phyloP scores from a whole-genome alignment of 2,329 filamentous ascomycete genomes.

The Claviceps maximensis region DNA sequence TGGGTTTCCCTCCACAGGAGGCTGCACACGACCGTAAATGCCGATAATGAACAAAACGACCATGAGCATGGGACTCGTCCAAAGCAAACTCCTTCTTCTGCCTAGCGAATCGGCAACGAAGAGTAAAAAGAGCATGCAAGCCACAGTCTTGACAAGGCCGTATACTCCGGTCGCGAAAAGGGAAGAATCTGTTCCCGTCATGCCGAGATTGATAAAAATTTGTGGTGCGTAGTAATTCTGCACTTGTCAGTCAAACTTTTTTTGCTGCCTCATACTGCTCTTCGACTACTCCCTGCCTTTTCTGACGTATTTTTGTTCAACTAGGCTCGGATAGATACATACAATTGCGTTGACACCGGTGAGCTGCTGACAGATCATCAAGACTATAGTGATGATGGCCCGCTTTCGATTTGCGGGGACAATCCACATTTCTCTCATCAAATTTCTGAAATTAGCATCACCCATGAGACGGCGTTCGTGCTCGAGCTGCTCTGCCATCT shows the following conservation, averaged over 20 bases:
- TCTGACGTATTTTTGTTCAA: not conserved
- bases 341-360: slow-evolving; percentile 43
- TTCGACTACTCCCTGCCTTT: no score
- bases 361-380: slow-evolving; percentile 61
- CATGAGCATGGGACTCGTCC: slow-evolving; percentile 50
- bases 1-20: slow-evolving; percentile 36
- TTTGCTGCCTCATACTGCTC: not conserved
- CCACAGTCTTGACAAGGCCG: slow-evolving; percentile 55
- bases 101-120: slow-evolving; percentile 59
- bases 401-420: slow-evolving; percentile 50
- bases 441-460: slow-evolving; percentile 38
- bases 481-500: slow-evolving; percentile 49
- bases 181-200: slow-evolving; percentile 39
- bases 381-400: slow-evolving; percentile 44
- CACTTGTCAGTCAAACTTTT: not conserved
- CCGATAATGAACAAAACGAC: slow-evolving; percentile 56
- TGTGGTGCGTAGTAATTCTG: slow-evolving; percentile 54
- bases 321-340: slow-evolving; percentile 15
- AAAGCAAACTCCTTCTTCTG: slow-evolving; percentile 45
- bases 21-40: slow-evolving; percentile 52
- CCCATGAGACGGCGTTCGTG: slow-evolving; percentile 45
- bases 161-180: slow-evolving; percentile 65
- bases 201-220: slow-evolving; percentile 54
- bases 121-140: slow-evolving; percentile 50
- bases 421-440: slow-evolving; percentile 51